phyloP scores from a whole-genome alignment of 225 moss, liverwort and hornwort genomes.

The Pseudisothecium myosuroides region DNA sequence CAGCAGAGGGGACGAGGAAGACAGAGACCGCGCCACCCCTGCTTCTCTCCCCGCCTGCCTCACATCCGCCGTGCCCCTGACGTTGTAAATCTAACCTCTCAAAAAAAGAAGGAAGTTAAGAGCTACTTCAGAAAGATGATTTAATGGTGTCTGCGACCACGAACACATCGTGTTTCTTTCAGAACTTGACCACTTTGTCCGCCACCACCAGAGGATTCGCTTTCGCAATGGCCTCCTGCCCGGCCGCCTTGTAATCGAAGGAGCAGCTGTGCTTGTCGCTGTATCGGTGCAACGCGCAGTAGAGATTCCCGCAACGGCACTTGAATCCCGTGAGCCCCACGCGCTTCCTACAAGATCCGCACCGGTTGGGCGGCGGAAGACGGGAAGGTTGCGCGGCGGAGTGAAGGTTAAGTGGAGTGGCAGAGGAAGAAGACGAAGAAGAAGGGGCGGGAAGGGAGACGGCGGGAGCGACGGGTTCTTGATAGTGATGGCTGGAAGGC shows the following conservation, averaged over 20 bases:
- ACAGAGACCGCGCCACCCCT: neutral
- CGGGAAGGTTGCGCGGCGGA: neutral
- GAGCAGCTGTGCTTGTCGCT: conserved; percentile 53
- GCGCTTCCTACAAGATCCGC: conserved; percentile 49
- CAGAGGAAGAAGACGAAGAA: neutral
- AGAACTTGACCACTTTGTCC: conserved; percentile 53
- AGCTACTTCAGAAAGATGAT: conserved; percentile 6
- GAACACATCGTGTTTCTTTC: neutral
- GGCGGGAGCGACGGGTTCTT: neutral
- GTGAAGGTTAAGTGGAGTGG: neutral
- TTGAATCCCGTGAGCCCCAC: conserved; percentile 50
- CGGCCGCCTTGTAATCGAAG: conserved; percentile 52
- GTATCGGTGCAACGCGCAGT: conserved; percentile 47
- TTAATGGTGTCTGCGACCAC: neutral
- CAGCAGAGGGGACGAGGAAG: neutral
- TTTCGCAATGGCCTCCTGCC: conserved; percentile 56
- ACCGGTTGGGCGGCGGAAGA: conserved; percentile 25
- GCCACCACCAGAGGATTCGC: conserved; percentile 54
- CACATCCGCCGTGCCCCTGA: neutral
- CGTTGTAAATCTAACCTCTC: conserved; percentile 41
- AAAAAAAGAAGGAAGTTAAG: conserved; percentile 29
- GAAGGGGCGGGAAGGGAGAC: neutral
- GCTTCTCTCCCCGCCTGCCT: neutral
- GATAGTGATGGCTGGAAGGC: neutral
- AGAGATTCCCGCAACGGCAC: conserved; percentile 43